These are phyloP conservation scores for Macadamia integrifolia DNA, from an alignment of 164 flowering plant species.

Conservation along the genomic window DNA sequence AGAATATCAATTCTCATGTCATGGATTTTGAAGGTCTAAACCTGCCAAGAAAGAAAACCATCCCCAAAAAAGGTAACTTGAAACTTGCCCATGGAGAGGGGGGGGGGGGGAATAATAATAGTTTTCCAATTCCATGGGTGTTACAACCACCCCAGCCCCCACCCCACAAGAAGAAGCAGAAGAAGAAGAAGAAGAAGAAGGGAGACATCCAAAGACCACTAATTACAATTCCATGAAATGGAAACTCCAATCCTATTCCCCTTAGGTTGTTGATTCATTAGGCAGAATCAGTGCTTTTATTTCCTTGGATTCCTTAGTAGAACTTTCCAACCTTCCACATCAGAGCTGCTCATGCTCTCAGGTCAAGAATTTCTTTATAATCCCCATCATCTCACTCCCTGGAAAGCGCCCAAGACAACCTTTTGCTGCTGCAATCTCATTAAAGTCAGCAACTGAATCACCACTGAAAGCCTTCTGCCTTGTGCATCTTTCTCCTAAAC, in stretches of 20 bases:
- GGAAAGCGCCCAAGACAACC: constrained; percentile 94
- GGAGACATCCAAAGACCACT: too few relatives aligned
- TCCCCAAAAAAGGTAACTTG: too few relatives aligned
- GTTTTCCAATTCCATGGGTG: too few relatives aligned
- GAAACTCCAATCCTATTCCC: background rate
- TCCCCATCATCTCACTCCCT: constrained; percentile 94
- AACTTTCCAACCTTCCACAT: background rate
- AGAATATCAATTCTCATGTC: too few relatives aligned
- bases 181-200: too few relatives aligned
- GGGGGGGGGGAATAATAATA: too few relatives aligned
- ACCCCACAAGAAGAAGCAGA: too few relatives aligned
- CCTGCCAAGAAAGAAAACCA: too few relatives aligned
- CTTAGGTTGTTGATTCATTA: background rate
- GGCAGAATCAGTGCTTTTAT: background rate
- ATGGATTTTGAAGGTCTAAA: too few relatives aligned
- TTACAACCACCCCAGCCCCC: too few relatives aligned
- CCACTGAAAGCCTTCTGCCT: constrained; percentile 39
- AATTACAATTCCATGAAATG: too few relatives aligned
- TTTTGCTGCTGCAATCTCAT: constrained; percentile 82
- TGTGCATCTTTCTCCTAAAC: constrained; percentile 9
- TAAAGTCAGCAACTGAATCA: constrained; percentile 61
- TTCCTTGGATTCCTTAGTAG: background rate
- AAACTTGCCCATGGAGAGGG: too few relatives aligned
- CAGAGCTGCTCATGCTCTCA: constrained; percentile 8
- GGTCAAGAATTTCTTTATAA: constrained; percentile 54